Percentiles rank a stretch among this genome's conserved stretches.
These are phyloP conservation scores for Iris pallida DNA, from an alignment of 116 monocot species.

Conservation along the genomic window DNA sequence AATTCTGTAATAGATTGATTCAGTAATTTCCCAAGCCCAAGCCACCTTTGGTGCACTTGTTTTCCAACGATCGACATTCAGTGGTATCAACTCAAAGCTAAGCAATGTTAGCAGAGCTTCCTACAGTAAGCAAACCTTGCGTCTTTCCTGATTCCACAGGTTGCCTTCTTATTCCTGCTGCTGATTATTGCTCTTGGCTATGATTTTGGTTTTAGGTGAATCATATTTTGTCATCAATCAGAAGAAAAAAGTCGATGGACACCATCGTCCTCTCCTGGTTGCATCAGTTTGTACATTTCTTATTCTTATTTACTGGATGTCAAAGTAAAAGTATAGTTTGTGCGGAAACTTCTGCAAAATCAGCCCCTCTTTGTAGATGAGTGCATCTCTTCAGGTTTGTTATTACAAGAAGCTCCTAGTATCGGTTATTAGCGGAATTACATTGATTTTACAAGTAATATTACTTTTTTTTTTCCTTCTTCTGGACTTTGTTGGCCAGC, in stretches of 20 bases:
- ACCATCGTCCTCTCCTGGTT: slow-evolving; percentile 90
- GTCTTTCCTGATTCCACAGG: background rate
- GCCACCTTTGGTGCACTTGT: slow-evolving; percentile 71
- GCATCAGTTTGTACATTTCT: slow-evolving; percentile 92
- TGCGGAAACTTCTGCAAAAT: background rate
- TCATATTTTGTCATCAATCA: slow-evolving; percentile 68
- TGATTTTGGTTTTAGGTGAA: slow-evolving; percentile 55
- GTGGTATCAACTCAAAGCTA: slow-evolving; percentile 68
- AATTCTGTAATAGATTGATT: slow-evolving; percentile 48
- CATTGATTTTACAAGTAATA: too few relatives aligned
- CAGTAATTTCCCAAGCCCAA: slow-evolving; percentile 88
- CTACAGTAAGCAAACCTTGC: slow-evolving; percentile 36
- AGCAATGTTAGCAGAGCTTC: slow-evolving; percentile 84
- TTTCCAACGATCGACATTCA: slow-evolving; percentile 74
- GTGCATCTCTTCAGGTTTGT: background rate
- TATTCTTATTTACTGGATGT: slow-evolving; percentile 87
- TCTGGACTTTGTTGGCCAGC: too few relatives aligned
- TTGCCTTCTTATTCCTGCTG: background rate
- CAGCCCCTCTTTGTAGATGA: background rate
- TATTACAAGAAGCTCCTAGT: too few relatives aligned
- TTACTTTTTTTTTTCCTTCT: too few relatives aligned
- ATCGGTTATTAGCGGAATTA: too few relatives aligned
- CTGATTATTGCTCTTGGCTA: background rate
- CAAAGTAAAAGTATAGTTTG: slow-evolving; percentile 32
- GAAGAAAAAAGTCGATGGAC: slow-evolving; percentile 92